Conservation (phyloP, 768 basidiomycete species). For the Trametes meyenii region DNA sequence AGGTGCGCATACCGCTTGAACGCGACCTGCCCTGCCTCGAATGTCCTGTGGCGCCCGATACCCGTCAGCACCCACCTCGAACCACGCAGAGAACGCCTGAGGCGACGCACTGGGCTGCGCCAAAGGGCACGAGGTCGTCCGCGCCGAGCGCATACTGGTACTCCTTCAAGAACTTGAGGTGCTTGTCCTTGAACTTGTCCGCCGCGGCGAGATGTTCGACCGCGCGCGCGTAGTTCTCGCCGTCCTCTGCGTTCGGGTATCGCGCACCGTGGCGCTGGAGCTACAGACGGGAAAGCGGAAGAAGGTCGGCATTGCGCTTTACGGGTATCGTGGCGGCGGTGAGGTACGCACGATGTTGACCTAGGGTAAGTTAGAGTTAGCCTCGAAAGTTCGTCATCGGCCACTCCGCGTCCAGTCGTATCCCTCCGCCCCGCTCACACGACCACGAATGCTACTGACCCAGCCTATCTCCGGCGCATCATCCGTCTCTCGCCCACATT, state of each 20-base stretch:
- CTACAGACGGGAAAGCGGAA: constrained; percentile 39
- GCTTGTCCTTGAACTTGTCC: constrained; percentile 44
- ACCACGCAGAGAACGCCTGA: neutral
- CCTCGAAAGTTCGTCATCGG: neutral
- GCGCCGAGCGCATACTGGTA: constrained; percentile 62
- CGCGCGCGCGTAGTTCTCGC: constrained; percentile 46
- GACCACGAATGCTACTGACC: neutral
- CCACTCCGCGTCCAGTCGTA: neutral
- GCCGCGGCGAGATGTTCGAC: constrained; percentile 58
- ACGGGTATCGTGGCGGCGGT: neutral
- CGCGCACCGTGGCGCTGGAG: constrained; percentile 83
- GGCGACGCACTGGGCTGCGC: constrained; percentile 59
- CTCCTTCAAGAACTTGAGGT: constrained; percentile 57
- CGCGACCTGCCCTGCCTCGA: constrained; percentile 52
- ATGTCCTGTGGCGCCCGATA: constrained; percentile 41
- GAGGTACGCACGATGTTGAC: constrained; percentile 57
- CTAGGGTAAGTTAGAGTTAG: constrained; percentile 34
- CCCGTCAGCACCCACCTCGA: neutral
- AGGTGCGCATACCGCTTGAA: constrained; percentile 58
- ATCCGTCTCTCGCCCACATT: neutral
- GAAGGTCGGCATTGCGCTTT: neutral
- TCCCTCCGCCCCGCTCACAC: neutral
- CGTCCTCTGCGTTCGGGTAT: constrained; percentile 62
- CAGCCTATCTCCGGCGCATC: neutral
- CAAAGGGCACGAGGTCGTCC: constrained; percentile 66